Evolutionary conservation across 441 rosid genomes (phyloP).

Genomic region (California macrophylla): DNA sequence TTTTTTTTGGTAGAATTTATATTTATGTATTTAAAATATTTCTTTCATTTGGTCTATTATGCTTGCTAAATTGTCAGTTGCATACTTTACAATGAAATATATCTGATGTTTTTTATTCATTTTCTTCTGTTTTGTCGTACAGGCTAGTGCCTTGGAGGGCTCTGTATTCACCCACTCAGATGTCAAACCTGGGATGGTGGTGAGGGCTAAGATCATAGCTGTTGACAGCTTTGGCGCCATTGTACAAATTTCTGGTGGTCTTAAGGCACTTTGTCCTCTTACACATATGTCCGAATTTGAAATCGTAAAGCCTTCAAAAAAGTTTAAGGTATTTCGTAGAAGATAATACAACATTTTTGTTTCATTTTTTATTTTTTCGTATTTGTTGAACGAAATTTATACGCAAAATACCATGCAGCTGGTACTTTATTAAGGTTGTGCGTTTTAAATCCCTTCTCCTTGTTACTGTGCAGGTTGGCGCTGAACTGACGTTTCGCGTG

Average conservation of each 20-base stretch:
- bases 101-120: neutral
- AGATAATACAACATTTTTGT: neutral
- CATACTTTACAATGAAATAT: neutral
- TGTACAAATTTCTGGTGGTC: constrained; percentile 92
- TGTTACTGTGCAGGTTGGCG: constrained; percentile 60
- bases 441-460: constrained; percentile 4
- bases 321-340: constrained; percentile 58
- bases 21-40: neutral
- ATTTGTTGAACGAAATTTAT: neutral
- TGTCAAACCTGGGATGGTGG: constrained; percentile 95
- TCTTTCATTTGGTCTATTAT: neutral
- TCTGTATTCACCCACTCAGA: constrained; percentile 86
- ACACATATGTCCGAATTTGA: constrained; percentile 96
- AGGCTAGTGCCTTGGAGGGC: constrained; percentile 95
- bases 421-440: neutral
- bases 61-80: neutral
- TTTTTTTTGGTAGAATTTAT: neutral
- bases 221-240: constrained; percentile 89
- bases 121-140: constrained; percentile 21
- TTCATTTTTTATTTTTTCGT: neutral
- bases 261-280: constrained; percentile 96
- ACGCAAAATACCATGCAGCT: neutral
- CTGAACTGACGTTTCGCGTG: constrained; percentile 78
- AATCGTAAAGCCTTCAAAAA: constrained; percentile 74
- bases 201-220: constrained; percentile 62